Conservation (phyloP, 1,284 basidiomycete genomes). For the Moniliophthora roreri region DNA sequence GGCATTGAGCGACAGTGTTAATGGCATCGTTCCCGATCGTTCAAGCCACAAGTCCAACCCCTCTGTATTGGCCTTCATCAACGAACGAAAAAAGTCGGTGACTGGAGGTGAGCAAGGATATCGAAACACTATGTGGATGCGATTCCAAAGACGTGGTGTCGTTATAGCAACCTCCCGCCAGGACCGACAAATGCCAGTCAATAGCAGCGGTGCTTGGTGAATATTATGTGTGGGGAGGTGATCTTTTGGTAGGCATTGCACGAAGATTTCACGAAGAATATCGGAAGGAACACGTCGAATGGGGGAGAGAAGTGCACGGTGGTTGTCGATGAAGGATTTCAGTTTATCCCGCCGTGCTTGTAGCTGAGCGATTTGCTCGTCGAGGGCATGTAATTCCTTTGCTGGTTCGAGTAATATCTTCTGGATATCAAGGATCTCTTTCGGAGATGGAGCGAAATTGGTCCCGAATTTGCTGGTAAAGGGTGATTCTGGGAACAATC, state of each 20-base stretch:
- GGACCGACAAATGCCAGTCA: neutral
- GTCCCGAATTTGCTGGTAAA: neutral
- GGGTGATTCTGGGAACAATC: neutral
- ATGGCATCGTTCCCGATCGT: neutral
- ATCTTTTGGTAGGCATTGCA: neutral
- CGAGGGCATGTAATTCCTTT: neutral
- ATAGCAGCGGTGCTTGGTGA: neutral
- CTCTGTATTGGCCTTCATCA: neutral
- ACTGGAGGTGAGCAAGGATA: neutral
- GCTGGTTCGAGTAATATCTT: neutral
- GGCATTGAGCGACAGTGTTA: neutral
- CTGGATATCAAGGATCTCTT: neutral
- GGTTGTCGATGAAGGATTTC: neutral
- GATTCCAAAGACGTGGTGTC: slow-evolving; percentile 1
- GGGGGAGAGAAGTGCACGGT: neutral
- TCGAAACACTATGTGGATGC: neutral
- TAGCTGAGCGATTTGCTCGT: neutral
- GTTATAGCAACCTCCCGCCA: neutral
- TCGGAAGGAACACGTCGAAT: neutral
- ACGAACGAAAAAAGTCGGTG: neutral
- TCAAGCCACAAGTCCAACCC: neutral
- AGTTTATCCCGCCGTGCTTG: neutral
- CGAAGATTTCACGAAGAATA: neutral
- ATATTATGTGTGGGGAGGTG: neutral
- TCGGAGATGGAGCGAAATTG: neutral